Conservation (phyloP, 148 eudicot species). For the Diospyros lotus region DNA sequence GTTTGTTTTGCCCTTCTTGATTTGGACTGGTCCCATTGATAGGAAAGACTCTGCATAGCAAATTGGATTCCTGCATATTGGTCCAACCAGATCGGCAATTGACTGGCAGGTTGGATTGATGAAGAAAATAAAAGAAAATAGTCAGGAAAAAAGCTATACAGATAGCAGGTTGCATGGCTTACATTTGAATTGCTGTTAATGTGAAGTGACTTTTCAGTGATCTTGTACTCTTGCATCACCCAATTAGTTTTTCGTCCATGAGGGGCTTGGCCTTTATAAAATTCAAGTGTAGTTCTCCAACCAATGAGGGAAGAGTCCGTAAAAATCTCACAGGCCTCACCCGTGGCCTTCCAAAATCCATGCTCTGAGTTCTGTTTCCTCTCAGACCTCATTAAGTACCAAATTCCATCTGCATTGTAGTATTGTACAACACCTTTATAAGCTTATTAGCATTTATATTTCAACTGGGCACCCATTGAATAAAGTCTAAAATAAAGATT, state of each 20-base stretch:
- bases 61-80: slow-evolving; percentile 40
- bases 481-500: neutral
- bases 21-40: slow-evolving; percentile 19
- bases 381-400: slow-evolving; percentile 37
- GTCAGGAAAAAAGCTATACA: slow-evolving; percentile 9
- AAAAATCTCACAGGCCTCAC: slow-evolving; percentile 35
- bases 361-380: slow-evolving; percentile 22
- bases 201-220: slow-evolving; percentile 16
- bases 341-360: slow-evolving; percentile 54
- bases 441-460: neutral
- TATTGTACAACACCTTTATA: neutral
- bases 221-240: slow-evolving; percentile 60
- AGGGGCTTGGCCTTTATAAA: slow-evolving; percentile 35
- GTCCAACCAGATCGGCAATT: slow-evolving; percentile 39
- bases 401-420: slow-evolving; percentile 32
- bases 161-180: neutral
- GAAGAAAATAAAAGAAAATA: slow-evolving; percentile 13
- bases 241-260: slow-evolving; percentile 37
- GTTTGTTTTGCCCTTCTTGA: slow-evolving; percentile 13
- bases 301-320: slow-evolving; percentile 40
- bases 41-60: slow-evolving; percentile 44
- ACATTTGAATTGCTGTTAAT: slow-evolving; percentile 31
- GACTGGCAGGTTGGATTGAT: slow-evolving; percentile 29
- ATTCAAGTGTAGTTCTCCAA: slow-evolving; percentile 58
- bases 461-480: neutral